Conservation (phyloP, 768 basidiomycete species). For the Podaxis carcinomalis region DNA sequence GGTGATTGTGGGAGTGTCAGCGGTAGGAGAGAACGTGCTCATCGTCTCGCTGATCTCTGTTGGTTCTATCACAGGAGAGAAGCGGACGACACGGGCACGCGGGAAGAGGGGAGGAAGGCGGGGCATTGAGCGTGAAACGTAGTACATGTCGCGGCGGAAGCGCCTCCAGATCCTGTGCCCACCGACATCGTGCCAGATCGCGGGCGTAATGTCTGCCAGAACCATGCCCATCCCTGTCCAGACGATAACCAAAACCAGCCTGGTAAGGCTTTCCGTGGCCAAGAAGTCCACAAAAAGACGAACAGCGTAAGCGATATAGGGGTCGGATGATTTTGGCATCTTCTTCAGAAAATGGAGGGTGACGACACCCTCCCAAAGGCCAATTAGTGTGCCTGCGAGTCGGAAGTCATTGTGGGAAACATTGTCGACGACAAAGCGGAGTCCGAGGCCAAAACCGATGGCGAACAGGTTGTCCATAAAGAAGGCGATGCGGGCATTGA, state of each 20-base stretch:
- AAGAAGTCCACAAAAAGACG: slow-evolving; percentile 72
- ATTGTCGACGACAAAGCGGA: slow-evolving; percentile 58
- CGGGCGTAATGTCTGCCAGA: slow-evolving; percentile 36
- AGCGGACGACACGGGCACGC: slow-evolving; percentile 34
- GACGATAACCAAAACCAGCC: slow-evolving; percentile 34
- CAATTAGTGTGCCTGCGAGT: slow-evolving; percentile 62
- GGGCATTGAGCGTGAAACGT: slow-evolving; percentile 20
- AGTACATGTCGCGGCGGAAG: slow-evolving; percentile 36
- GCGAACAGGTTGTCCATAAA: slow-evolving; percentile 70
- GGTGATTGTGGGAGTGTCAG: slow-evolving; percentile 8
- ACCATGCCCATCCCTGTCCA: slow-evolving; percentile 41
- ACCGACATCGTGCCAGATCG: slow-evolving; percentile 36
- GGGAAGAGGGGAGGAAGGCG: slow-evolving; percentile 32
- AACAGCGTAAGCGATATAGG: slow-evolving; percentile 62
- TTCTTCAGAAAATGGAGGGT: slow-evolving; percentile 69
- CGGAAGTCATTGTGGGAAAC: slow-evolving; percentile 46
- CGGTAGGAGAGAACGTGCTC: slow-evolving; percentile 3
- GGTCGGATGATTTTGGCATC: slow-evolving; percentile 61
- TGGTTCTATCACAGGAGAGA: slow-evolving; percentile 24
- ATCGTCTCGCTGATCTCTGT: slow-evolving; percentile 9
- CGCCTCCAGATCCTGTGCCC: slow-evolving; percentile 34
- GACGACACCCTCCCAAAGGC: slow-evolving; percentile 77
- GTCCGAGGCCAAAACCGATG: slow-evolving; percentile 60
- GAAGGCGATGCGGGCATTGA: slow-evolving; percentile 30
- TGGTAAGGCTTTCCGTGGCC: slow-evolving; percentile 46